Conservation (phyloP, 169 alveolate species). For the Theileria annulata region DNA sequence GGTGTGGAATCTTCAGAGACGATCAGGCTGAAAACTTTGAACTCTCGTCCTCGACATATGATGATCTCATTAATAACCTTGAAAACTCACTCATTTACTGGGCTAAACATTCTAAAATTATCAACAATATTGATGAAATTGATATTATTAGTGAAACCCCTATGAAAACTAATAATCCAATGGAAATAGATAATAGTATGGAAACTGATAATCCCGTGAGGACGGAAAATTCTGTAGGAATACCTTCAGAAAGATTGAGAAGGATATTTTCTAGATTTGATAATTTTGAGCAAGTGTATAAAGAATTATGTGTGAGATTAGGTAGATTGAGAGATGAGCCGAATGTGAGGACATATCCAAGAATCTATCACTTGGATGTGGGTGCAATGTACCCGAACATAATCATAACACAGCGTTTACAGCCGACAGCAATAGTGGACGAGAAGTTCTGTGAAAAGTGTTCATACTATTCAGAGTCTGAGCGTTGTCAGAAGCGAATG, state of each 20-base stretch:
- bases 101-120: constrained; percentile 65
- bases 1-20: constrained; percentile 94
- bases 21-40: constrained; percentile 93
- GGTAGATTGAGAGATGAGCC: constrained; percentile 46
- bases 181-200: background rate
- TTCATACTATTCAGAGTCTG: constrained; percentile 88
- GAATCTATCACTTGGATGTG: constrained; percentile 94
- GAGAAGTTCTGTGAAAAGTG: constrained; percentile 94
- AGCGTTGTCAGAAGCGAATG: constrained; percentile 86
- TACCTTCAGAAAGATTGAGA: constrained; percentile 38
- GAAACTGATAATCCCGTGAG: background rate
- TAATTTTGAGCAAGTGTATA: constrained; percentile 54
- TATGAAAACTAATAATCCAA: background rate
- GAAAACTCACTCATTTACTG: constrained; percentile 78
- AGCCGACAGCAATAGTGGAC: constrained; percentile 97
- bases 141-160: background rate
- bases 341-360: constrained; percentile 46
- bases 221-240: background rate
- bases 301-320: constrained; percentile 27
- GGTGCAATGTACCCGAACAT: constrained; percentile 99
- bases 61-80: constrained; percentile 80
- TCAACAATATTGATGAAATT: constrained; percentile 18
- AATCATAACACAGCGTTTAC: constrained; percentile 96
- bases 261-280: constrained; percentile 31
- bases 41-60: constrained; percentile 86